These are phyloP conservation scores for Jatropha multifida DNA, from an alignment of 441 rosid genomes.

Conservation along the genomic window DNA sequence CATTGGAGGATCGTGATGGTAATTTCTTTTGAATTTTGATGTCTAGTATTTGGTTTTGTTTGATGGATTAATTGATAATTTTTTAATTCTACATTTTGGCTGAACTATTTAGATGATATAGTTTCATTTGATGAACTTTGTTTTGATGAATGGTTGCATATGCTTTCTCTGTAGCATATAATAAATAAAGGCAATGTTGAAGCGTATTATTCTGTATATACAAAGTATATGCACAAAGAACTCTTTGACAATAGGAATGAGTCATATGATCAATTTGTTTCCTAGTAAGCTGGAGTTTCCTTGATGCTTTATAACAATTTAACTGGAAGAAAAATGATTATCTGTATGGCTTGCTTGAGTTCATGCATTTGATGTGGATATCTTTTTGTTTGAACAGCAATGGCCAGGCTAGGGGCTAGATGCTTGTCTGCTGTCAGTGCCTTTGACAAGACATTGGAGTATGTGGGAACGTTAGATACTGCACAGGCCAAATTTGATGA, in stretches of 20 bases:
- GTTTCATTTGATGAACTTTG: slow-evolving; percentile 1
- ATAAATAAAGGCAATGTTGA: neutral
- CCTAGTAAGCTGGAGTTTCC: neutral
- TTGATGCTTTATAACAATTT: neutral
- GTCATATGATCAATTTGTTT: neutral
- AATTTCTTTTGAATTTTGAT: slow-evolving; percentile 24
- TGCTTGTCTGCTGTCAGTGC: slow-evolving; percentile 89
- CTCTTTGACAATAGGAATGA: neutral
- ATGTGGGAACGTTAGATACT: slow-evolving; percentile 61
- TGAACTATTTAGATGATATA: slow-evolving; percentile 2
- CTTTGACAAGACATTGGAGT: slow-evolving; percentile 72
- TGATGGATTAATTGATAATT: slow-evolving; percentile 7
- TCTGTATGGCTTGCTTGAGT: neutral
- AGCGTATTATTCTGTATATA: neutral
- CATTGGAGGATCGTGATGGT: slow-evolving; percentile 90
- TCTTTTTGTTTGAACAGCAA: slow-evolving; percentile 44
- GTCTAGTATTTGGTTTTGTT: neutral
- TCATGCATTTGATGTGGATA: neutral
- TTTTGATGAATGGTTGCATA: neutral
- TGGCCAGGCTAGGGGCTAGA: slow-evolving; percentile 75
- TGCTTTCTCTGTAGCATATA: neutral
- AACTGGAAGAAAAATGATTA: neutral
- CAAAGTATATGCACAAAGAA: neutral
- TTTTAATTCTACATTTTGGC: neutral
- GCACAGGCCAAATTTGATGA: slow-evolving; percentile 92